These are phyloP conservation scores for Nakazawaea ernobii DNA, from an alignment of 805 yeast species.

Conservation along the genomic window DNA sequence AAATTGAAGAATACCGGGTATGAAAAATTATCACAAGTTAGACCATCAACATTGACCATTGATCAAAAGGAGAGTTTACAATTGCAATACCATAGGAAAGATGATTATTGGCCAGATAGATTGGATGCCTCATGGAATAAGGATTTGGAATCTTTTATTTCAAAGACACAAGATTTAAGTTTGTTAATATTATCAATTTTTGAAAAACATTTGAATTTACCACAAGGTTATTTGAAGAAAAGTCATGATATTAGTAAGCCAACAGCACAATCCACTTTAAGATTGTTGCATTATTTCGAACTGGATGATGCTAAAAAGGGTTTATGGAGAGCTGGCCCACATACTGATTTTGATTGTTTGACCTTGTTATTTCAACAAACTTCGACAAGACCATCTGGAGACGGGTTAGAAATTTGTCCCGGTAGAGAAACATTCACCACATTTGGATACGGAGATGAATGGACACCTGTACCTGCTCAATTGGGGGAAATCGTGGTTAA, in stretches of 20 bases:
- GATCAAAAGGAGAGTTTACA: conserved; percentile 29
- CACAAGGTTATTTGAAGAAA: conserved; percentile 20
- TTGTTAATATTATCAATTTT: conserved; percentile 21
- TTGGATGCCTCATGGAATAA: conserved; percentile 25
- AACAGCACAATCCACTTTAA: conserved; percentile 29
- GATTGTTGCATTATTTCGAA: conserved; percentile 28
- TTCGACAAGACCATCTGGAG: conserved; percentile 18
- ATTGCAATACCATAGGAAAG: conserved; percentile 24
- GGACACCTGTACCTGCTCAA: conserved; percentile 28
- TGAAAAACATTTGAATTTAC: conserved; percentile 26
- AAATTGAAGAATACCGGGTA: conserved; percentile 29
- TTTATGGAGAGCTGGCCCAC: conserved; percentile 32
- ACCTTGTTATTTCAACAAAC: conserved; percentile 27
- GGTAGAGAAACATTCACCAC: conserved; percentile 30
- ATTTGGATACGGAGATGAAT: conserved; percentile 27
- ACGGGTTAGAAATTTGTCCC: conserved; percentile 31
- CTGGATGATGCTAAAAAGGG: conserved; percentile 19
- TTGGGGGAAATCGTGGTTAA: conserved; percentile 31
- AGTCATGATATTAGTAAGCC: conserved; percentile 22
- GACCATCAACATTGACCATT: conserved; percentile 30
- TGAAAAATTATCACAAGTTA: conserved; percentile 25
- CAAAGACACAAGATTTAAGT: conserved; percentile 21
- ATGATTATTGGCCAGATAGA: conserved; percentile 25
- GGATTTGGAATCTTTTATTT: conserved; percentile 17
- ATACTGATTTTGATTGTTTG: conserved; percentile 30